Evolutionary conservation across 306 rosid species (phyloP), one percentile per base, ranked within the genome.

Genomic region (Begonia peltatifolia): DNA sequence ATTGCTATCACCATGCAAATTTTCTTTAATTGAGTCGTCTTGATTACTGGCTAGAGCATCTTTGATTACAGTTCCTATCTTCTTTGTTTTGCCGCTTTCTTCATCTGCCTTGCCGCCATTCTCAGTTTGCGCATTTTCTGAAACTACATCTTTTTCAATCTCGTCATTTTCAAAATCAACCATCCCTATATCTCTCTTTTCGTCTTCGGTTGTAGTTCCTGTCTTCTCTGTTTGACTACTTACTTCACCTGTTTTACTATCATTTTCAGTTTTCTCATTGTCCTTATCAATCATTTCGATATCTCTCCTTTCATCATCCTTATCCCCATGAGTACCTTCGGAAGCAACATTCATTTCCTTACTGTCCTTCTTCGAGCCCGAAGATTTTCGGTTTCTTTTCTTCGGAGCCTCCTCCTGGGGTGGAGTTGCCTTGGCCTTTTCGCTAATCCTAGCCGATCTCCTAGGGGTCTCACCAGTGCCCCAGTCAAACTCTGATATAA

Each of bases 401-500:
- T 70, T 83, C 0, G 74, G 82, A 46, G 92, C 59, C 53, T 76
- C 87, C 41, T 66, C 70, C 77, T 71, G n/a, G 67, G 95, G 78
- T 0, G 97, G 85, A 53, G 84, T 60, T 18, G 74, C 59, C 64
- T 90, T 85, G 60, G 56, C 81, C 80, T 75, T 90, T 77, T 78
- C 95, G 10, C 86, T 81, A 64, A 86, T 86, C 79, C 99, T 79
- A 8, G 88, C 74, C 0, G 99, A 90, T 80, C 99, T 75, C 59
- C 99, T 61, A 12, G 94, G 99, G 43, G 88, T 76, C 68, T 83
- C 99, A 13, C 95, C 94, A 6, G 87, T 80, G 51, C 64, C 22
- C 95, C 95, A 90, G 51, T 90, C 94, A 62, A 90, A 90, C 67
- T 85, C 99, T 2, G 81, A 83, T 56, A 79, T 15, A 2, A 65